Evolutionary conservation across 1,284 basidiomycete species (phyloP), one percentile per base, ranked within the genome.

Genomic region (Cutaneotrichosporon sp.): DNA sequence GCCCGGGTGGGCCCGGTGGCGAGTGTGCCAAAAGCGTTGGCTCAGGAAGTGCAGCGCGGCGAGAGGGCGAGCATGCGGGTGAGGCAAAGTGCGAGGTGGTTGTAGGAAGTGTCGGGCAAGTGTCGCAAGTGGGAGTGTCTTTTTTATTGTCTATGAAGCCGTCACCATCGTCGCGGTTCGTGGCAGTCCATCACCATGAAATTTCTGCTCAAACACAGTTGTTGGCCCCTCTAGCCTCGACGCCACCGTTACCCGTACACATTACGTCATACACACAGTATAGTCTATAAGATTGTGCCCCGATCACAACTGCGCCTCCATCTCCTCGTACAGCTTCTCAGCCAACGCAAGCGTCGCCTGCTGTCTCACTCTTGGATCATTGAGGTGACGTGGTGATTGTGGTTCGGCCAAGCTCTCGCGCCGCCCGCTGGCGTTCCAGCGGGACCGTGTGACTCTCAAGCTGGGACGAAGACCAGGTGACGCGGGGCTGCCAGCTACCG

Each of bases 321-420:
- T 63, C 60, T 68, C 67, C 59, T 68, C 67, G 42, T 68, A 68
- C 47, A 68, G 59, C 49, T 55, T 56, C 60, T 68, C 64, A 10
- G 67, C 67, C 36, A 68, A 58, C 49, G 65, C 64, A 36, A 61
- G 51, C 18, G 64, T 64, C n/a, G 56, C 42, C 40, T 65, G 56
- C 34, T 60, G 59, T 2, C 67, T 56, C 26, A 34, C 30, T 11
- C 67, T 21, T 11, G 56, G 52, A 14, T 68, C 67, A 5, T 49
- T 42, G 11, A 53, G 26, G 30, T 51, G 50, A 5, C 56, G 49
- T 9, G 58, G 57, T 18, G 52, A 22, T 14, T 36, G 21, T 2
- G 50, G 16, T 14, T 36, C 58, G 1, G 21, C 53, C 5, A 32
- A 6, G 21, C 57, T 57, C 6, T 30, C 53, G n/a, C 56, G 7